Evolutionary conservation across 805 yeast species (phyloP).

Genomic region (Monosporozyma aquatica): DNA sequence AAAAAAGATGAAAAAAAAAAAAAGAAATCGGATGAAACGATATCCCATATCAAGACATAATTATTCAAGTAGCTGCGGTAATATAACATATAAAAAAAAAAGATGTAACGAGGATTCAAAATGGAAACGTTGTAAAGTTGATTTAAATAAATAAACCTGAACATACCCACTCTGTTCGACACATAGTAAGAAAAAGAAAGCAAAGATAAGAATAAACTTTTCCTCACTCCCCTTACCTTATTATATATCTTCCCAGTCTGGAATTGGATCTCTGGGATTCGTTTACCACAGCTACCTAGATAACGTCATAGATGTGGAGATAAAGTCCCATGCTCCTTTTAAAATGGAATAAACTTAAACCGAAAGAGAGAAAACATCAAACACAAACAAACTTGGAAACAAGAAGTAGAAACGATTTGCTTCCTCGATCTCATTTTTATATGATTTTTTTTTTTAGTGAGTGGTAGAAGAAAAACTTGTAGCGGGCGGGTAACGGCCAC

Average conservation of each 20-base stretch:
- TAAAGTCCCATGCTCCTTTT: slow-evolving; percentile 31
- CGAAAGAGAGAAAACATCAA: background rate
- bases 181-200: slow-evolving; percentile 9
- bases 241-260: slow-evolving; percentile 6
- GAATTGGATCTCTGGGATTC: slow-evolving; percentile 39
- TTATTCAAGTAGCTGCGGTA: background rate
- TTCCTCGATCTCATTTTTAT: too few species aligned
- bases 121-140: slow-evolving; percentile 17
- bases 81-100: background rate
- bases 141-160: background rate
- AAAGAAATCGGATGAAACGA: background rate
- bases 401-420: too few species aligned
- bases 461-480: too few species aligned
- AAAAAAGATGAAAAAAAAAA: background rate
- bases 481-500: too few species aligned
- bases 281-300: slow-evolving; percentile 43
- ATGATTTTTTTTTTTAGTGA: too few species aligned
- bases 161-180: slow-evolving; percentile 22
- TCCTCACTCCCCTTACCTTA: background rate
- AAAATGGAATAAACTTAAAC: background rate
- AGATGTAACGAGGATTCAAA: slow-evolving; percentile 29
- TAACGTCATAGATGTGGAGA: slow-evolving; percentile 38
- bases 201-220: background rate
- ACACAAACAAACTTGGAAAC: background rate
- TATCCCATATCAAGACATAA: background rate